These are phyloP conservation scores for Suillus paluster DNA, from an alignment of 768 basidiomycete species.

Conservation along the genomic window DNA sequence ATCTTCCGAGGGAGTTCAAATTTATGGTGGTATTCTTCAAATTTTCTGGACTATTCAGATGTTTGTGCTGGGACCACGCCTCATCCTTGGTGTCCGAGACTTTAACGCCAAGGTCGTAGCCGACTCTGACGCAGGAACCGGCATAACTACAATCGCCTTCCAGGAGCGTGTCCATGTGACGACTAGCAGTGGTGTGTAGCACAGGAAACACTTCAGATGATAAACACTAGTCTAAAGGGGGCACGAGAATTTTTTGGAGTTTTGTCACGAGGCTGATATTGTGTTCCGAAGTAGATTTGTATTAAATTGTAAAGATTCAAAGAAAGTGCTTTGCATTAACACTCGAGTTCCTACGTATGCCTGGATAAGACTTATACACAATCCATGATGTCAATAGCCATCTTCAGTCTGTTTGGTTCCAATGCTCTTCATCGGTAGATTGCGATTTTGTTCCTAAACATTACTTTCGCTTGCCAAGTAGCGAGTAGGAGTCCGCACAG, in stretches of 20 bases:
- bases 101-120: neutral
- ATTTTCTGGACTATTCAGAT: neutral
- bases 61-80: neutral
- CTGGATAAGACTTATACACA: neutral
- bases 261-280: neutral
- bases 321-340: neutral
- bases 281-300: neutral
- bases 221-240: neutral
- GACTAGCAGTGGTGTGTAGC: neutral
- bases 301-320: neutral
- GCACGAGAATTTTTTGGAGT: neutral
- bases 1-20: neutral
- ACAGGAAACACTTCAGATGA: no score
- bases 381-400: neutral
- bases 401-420: no score
- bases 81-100: neutral
- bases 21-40: neutral
- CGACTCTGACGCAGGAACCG: neutral
- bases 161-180: neutral
- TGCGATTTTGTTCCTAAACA: no score
- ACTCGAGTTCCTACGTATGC: neutral
- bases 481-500: neutral
- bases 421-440: no score
- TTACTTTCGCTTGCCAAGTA: no score
- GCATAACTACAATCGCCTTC: neutral